These are phyloP conservation scores for Nemania diffusa DNA, from an alignment of 2,329 filamentous ascomycete genomes.

Conservation along the genomic window DNA sequence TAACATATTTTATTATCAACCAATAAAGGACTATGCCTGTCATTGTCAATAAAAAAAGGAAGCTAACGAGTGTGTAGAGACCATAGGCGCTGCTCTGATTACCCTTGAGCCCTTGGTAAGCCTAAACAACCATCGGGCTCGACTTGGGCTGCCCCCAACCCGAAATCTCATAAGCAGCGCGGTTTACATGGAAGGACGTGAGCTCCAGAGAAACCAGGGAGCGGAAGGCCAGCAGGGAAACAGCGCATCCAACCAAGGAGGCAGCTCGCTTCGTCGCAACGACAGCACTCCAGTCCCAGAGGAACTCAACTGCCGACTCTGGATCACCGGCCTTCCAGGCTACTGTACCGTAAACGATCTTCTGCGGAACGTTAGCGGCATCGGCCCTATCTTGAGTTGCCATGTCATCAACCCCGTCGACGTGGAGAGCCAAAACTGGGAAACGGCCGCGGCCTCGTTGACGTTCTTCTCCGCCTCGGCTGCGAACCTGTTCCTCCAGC, in stretches of 20 bases:
- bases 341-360: slow-evolving; percentile 11
- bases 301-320: slow-evolving; percentile 21
- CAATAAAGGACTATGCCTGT: background rate
- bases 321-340: slow-evolving; percentile 29
- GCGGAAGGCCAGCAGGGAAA: no score
- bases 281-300: background rate
- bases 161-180: slow-evolving; percentile 25
- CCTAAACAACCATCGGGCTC: slow-evolving; percentile 10
- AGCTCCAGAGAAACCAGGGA: background rate
- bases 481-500: slow-evolving; percentile 16
- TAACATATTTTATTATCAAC: background rate
- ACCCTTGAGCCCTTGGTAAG: background rate
- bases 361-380: slow-evolving; percentile 5
- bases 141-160: slow-evolving; percentile 14
- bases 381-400: slow-evolving; percentile 22
- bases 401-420: background rate
- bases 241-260: slow-evolving; percentile 1
- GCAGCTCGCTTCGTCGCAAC: background rate
- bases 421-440: background rate
- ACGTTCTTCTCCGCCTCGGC: slow-evolving; percentile 30
- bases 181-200: no score
- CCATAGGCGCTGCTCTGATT: background rate
- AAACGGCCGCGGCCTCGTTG: slow-evolving; percentile 25
- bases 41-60: no score
- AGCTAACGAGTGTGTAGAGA: no score